Conservation (phyloP, 176 grass and related monocot species). For the Chloris gayana region DNA sequence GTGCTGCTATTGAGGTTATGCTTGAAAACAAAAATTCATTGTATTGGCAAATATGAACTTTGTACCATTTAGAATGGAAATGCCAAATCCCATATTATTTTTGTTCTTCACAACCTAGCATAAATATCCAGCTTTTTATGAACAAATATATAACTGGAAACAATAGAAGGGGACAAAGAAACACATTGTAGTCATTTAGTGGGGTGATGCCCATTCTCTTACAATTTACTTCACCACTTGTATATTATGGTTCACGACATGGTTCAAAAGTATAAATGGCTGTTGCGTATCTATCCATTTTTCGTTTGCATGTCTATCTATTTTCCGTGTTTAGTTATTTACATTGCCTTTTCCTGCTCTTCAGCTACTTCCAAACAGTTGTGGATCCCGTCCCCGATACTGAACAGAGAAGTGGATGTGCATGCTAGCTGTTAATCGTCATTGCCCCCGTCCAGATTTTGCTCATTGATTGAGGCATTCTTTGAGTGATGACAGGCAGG, state of each 20-base stretch:
- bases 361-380: conserved; percentile 81
- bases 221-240: not conserved
- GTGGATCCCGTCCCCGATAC: conserved; percentile 55
- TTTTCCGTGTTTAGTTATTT: conserved; percentile 2
- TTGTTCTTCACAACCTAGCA: not conserved
- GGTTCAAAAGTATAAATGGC: conserved; percentile 4
- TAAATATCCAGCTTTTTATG: conserved; percentile 1
- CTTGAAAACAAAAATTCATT: not conserved
- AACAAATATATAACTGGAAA: conserved; percentile 8
- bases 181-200: not conserved
- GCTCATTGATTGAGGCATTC: conserved; percentile 45
- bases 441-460: conserved; percentile 39
- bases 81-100: not conserved
- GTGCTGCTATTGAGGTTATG: conserved; percentile 9
- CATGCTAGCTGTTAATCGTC: conserved; percentile 63
- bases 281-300: not conserved
- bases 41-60: not conserved
- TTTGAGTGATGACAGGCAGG: conserved; percentile 34
- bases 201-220: not conserved
- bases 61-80: not conserved
- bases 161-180: not conserved
- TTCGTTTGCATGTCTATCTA: too few species aligned
- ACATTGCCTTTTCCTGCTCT: conserved; percentile 29
- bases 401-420: conserved; percentile 82
- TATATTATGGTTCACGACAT: not conserved